Evolutionary conservation across 2,329 filamentous ascomycete genomes (phyloP).

Genomic region (Rhexocercosporidium sp.): DNA sequence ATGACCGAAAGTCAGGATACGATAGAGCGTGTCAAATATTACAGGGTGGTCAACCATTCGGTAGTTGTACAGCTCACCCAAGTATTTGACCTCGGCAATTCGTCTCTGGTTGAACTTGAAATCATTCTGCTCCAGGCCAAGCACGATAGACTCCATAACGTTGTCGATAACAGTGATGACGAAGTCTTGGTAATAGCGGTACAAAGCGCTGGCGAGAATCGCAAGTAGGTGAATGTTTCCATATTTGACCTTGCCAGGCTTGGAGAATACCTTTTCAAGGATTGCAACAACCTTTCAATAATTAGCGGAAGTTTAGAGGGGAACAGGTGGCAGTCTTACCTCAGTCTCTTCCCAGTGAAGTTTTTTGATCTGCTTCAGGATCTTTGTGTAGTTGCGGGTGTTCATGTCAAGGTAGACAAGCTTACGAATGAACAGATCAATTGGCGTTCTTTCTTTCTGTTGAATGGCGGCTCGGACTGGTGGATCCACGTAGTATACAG

Average conservation of each 20-base stretch:
- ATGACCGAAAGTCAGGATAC: conserved; percentile 91
- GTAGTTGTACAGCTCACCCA: conserved; percentile 97
- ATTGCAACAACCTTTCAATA: conserved; percentile 41
- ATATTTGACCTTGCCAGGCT: conserved; percentile 96
- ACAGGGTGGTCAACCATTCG: conserved; percentile 94
- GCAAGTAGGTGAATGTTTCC: conserved; percentile 94
- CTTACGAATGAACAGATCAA: conserved; percentile 91
- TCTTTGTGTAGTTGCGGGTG: conserved; percentile 90
- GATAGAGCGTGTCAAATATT: conserved; percentile 94
- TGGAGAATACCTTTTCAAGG: conserved; percentile 86
- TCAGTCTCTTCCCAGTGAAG: conserved; percentile 97
- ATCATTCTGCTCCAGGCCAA: conserved; percentile 93
- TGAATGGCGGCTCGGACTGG: conserved; percentile 92
- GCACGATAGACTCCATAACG: conserved; percentile 82
- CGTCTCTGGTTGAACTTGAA: conserved; percentile 97
- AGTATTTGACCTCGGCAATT: conserved; percentile 93
- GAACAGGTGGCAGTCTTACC: conserved; percentile 46
- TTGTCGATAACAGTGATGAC: conserved; percentile 92
- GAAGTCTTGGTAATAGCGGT: conserved; percentile 91
- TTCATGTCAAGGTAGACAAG: conserved; percentile 93
- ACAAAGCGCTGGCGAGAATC: conserved; percentile 85
- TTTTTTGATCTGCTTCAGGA: conserved; percentile 91
- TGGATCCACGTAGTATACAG: conserved; percentile 96
- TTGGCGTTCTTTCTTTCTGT: conserved; percentile 93
- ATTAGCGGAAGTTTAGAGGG: conserved; percentile 27